Conservation (phyloP, 257 asterid species). For the Plantago ovata region DNA sequence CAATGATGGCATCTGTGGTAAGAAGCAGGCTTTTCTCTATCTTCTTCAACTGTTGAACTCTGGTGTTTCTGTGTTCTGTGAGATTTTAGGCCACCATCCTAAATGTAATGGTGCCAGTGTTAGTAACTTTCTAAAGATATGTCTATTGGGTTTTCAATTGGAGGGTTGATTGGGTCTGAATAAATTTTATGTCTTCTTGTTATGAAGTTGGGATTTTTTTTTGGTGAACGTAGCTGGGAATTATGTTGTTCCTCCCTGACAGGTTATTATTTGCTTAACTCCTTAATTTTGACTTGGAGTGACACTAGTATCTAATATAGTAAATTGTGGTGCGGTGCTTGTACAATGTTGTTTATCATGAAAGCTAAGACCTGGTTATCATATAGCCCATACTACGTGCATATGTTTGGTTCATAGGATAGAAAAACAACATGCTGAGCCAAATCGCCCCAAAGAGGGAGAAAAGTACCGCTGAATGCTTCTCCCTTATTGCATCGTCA, state of each 20-base stretch:
- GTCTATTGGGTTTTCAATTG: no score
- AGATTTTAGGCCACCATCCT: background rate
- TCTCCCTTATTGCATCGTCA: no score
- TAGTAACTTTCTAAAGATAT: background rate
- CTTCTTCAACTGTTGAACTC: no score
- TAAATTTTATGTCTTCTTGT: background rate
- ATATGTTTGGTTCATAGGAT: no score
- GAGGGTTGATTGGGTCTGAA: background rate
- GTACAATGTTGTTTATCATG: no score
- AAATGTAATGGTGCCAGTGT: background rate
- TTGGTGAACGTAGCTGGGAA: background rate
- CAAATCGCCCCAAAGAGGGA: no score
- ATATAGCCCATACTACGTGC: no score
- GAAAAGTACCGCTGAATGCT: no score
- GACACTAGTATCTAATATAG: background rate
- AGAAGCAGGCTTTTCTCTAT: constrained; percentile 13
- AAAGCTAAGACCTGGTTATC: no score
- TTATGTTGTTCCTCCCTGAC: background rate
- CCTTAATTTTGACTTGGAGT: background rate
- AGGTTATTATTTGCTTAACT: background rate
- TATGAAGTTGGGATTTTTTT: no score
- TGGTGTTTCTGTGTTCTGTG: background rate
- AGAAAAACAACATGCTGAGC: no score
- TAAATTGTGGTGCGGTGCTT: background rate
- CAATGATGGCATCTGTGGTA: constrained; percentile 96